phyloP scores from a whole-genome alignment of 73 alveolate genomes.

The Symbiodinium natans region DNA sequence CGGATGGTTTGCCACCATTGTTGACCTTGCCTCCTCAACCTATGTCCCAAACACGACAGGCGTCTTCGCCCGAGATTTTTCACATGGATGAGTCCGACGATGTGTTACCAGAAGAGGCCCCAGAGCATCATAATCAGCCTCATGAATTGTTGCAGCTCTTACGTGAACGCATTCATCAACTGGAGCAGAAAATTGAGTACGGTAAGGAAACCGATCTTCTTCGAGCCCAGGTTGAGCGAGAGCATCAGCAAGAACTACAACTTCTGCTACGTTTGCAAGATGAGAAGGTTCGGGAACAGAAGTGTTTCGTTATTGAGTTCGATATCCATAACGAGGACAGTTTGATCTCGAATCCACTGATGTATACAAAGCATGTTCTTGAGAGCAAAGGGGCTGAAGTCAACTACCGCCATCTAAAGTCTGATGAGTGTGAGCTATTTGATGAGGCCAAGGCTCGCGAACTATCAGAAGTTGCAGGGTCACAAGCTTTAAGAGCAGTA shows the following conservation, averaged over 20 bases:
- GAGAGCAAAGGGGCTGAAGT: slow-evolving; percentile 26
- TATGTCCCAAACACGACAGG: background rate
- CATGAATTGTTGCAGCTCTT: background rate
- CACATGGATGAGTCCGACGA: background rate
- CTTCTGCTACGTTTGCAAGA: background rate
- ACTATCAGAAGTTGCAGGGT: slow-evolving; percentile 17
- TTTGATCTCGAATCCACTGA: background rate
- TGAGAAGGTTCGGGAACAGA: background rate
- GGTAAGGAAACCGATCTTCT: background rate
- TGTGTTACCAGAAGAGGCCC: background rate
- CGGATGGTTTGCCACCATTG: slow-evolving; percentile 44
- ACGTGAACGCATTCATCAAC: background rate
- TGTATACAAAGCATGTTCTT: slow-evolving; percentile 38
- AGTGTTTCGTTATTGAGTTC: slow-evolving; percentile 25
- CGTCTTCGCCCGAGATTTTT: background rate
- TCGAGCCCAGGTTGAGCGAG: background rate
- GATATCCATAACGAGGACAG: background rate
- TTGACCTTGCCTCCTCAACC: background rate
- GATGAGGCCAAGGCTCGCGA: slow-evolving; percentile 68
- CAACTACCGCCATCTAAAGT: background rate
- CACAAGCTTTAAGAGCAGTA: slow-evolving; percentile 30
- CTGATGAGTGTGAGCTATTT: background rate
- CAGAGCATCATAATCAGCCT: background rate
- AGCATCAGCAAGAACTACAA: background rate
- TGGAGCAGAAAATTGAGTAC: background rate